Base-by-base conservation (phyloP, 768 basidiomycete genomes). In the Russula vinacea region DNA sequence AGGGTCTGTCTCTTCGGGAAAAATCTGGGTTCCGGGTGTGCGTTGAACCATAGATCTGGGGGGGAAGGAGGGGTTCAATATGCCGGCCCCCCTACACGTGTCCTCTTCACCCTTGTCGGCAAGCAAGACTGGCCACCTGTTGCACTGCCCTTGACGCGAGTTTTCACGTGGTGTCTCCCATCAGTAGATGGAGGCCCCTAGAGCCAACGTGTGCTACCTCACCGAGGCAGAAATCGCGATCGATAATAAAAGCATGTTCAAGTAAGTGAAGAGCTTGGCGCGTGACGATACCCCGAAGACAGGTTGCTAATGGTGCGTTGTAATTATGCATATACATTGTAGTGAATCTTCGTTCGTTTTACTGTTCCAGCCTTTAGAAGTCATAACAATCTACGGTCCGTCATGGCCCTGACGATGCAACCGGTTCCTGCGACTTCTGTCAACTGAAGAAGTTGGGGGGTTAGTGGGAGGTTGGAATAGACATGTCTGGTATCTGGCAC, bases 361-460 rank as follows among this genome's bases (percentile, higher is more conserved):
- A 67, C n/a, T 42, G 56, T 67, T 62, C 39, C 24, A 32, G 52
- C 39, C 16, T 39, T 32, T 37, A 11, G 52, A 24, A 45, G n/a
- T 78, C 74, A 89, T 58, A 88, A 80, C 49, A 77, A 74, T 69
- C 81, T 76, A 47, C 86, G 79, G 73, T 89, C 88, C 33, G 86
- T 85, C 86, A 89, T 87, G 64, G 85, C 86, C 65, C 94, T 81
- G 67, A 97, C 94, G 74, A 98, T 98, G 74, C 92, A 96, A 2
- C 94, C 96, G 3, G 90, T 92, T 17, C 96, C 95, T 14, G 94
- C 94, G 16, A 89, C 84, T 74, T 98, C 96, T 16, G 94, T 94
- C 73, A 98, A 77, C 94, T 98, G 70, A 58, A 39, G 70, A 58
- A 39, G 16, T 11, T 45, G 53, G n/a, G n/a, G n/a, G n/a, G 54